Evolutionary conservation across 352 stramenopile species (phyloP).

Genomic region (Thalassiosira tumida): DNA sequence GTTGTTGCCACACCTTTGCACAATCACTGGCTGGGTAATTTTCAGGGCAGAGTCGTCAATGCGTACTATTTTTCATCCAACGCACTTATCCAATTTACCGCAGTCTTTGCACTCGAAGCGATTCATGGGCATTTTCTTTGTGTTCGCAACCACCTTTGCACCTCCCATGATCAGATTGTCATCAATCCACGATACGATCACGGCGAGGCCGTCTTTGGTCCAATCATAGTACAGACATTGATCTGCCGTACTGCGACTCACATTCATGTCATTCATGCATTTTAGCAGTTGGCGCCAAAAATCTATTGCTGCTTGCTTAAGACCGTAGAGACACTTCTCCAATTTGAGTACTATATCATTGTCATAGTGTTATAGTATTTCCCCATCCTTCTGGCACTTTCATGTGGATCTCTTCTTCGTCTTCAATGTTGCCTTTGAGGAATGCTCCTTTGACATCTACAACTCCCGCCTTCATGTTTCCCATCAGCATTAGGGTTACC

Average conservation of each 20-base stretch:
- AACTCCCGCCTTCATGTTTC: not conserved
- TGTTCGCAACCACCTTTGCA: conserved; percentile 9
- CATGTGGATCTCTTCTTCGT: conserved; percentile 60
- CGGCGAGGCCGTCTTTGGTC: not conserved
- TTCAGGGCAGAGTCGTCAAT: no score
- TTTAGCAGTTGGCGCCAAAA: not conserved
- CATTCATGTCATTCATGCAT: not conserved
- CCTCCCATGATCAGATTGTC: conserved; percentile 63
- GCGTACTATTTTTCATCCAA: no score
- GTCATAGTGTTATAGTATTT: conserved; percentile 67
- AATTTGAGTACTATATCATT: not conserved
- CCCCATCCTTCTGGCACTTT: conserved; percentile 56
- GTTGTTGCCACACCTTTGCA: no score
- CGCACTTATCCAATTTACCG: not conserved
- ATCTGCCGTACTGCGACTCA: not conserved
- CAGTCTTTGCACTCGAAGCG: conserved; percentile 63
- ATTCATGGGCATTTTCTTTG: conserved; percentile 50
- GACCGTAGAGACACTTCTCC: not conserved
- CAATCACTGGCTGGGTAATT: no score
- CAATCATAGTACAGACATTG: not conserved
- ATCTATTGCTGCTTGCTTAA: not conserved
- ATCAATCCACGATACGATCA: conserved; percentile 77
- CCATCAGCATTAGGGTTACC: not conserved
- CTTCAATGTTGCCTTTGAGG: conserved; percentile 64
- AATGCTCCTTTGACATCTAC: conserved; percentile 71